These are phyloP conservation scores for Fusarium sp. DNA, from an alignment of 2,329 filamentous ascomycete genomes.

Conservation along the genomic window DNA sequence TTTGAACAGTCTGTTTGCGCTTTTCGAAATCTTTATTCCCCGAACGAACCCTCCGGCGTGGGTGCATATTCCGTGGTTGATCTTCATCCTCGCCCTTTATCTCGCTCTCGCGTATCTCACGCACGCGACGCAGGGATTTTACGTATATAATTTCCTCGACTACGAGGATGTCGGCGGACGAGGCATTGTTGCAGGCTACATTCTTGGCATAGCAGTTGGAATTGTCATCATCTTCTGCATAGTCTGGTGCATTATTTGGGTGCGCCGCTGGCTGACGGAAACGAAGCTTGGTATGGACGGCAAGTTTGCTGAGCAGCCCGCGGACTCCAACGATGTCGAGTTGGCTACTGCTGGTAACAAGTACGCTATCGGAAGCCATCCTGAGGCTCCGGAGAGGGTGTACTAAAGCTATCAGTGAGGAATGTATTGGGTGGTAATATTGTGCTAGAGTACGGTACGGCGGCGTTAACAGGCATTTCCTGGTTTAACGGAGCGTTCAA, in stretches of 20 bases:
- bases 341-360: slow-evolving; percentile 46
- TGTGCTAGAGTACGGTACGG: not conserved
- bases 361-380: slow-evolving; percentile 29
- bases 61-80: slow-evolving; percentile 76
- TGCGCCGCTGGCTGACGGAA: slow-evolving; percentile 66
- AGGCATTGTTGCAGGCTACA: slow-evolving; percentile 73
- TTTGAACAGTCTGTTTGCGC: slow-evolving; percentile 79
- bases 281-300: slow-evolving; percentile 60
- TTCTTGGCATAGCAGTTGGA: slow-evolving; percentile 70
- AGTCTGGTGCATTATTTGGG: slow-evolving; percentile 65
- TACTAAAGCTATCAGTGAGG: slow-evolving; percentile 20
- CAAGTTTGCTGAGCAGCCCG: slow-evolving; percentile 55
- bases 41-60: slow-evolving; percentile 73
- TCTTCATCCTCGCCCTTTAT: slow-evolving; percentile 81
- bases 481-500: slow-evolving; percentile 16
- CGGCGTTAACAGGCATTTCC: slow-evolving; percentile 7
- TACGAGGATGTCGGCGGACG: slow-evolving; percentile 64
- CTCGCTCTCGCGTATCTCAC: slow-evolving; percentile 82
- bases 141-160: slow-evolving; percentile 86
- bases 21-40: slow-evolving; percentile 81
- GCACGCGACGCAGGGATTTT: slow-evolving; percentile 77
- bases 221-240: slow-evolving; percentile 68
- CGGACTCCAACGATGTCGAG: slow-evolving; percentile 47
- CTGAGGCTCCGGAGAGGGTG: slow-evolving; percentile 38
- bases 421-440: not conserved